Conservation (phyloP, 176 grass and related monocot species). For the Oryza meridionalis region DNA sequence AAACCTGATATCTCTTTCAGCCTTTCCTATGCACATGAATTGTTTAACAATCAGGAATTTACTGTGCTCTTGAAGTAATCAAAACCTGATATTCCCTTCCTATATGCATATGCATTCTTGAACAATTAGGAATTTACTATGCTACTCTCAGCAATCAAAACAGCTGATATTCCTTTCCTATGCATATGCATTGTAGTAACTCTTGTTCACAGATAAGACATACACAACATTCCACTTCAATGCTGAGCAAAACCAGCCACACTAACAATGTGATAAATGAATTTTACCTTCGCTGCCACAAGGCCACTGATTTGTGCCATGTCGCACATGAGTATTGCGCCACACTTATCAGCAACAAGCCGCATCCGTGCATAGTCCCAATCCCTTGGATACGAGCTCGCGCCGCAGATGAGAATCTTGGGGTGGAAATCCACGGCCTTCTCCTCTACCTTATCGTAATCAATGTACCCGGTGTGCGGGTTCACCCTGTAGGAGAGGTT, state of each 20-base stretch:
- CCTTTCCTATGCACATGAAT: too few relatives aligned
- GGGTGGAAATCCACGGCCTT: conserved; percentile 89
- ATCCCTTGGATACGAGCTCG: conserved; percentile 92
- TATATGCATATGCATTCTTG: not conserved
- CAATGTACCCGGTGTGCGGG: conserved; percentile 81
- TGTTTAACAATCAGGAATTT: too few relatives aligned
- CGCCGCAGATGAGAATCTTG: conserved; percentile 94
- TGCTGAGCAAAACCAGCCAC: not conserved
- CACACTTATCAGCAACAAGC: conserved; percentile 82
- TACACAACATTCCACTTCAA: not conserved
- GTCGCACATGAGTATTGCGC: conserved; percentile 90
- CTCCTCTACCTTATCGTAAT: conserved; percentile 94
- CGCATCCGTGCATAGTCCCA: conserved; percentile 87
- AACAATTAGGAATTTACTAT: not conserved
- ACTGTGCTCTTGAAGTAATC: not conserved
- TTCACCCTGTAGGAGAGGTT: conserved; percentile 96
- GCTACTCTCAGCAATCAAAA: not conserved
- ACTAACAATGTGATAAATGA: not conserved
- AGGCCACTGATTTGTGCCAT: conserved; percentile 97
- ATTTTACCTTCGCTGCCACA: conserved; percentile 90
- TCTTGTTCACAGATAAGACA: not conserved
- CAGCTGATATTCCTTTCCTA: not conserved
- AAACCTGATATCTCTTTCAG: too few relatives aligned
- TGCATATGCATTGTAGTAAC: not conserved
- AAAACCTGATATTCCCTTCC: not conserved